Evolutionary conservation across 257 asterid species (phyloP).

Genomic region (Paulownia fortunei): DNA sequence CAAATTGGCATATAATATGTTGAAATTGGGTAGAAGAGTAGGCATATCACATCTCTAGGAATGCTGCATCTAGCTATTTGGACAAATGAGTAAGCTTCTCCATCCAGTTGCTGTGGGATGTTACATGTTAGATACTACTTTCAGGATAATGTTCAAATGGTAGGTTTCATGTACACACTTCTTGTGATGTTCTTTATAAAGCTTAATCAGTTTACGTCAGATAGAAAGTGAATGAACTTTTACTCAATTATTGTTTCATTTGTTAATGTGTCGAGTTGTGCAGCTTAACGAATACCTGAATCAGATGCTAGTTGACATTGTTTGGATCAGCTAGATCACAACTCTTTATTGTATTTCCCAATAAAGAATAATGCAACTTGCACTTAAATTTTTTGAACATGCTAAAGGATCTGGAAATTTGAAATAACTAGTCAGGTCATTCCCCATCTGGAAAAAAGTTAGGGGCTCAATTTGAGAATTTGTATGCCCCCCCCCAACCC

Average conservation of each 20-base stretch:
- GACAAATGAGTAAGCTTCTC: neutral
- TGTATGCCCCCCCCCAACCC: neutral
- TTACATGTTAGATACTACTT: neutral
- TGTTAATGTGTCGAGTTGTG: conserved; percentile 2
- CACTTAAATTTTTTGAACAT: neutral
- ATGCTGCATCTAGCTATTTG: neutral
- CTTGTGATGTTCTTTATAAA: neutral
- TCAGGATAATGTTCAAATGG: neutral
- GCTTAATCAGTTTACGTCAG: conserved; percentile 5
- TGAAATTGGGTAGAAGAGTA: neutral
- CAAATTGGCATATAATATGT: neutral
- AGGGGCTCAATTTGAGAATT: conserved; percentile 10
- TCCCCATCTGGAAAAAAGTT: neutral
- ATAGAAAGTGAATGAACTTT: neutral
- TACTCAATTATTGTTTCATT: conserved; percentile 11
- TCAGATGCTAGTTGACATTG: conserved; percentile 2
- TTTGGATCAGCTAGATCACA: neutral
- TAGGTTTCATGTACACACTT: neutral
- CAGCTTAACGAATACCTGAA: neutral
- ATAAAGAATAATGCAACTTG: neutral
- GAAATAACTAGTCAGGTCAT: neutral
- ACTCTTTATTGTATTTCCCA: conserved; percentile 3
- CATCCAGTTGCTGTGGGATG: neutral
- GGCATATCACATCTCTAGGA: conserved; percentile 18
- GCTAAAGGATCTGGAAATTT: conserved; percentile 10